A percentile compares a stretch with the other conserved stretches of the same genome.
Conservation (phyloP, 2,329 filamentous ascomycete species). For the Bipolaris sorokiniana region DNA sequence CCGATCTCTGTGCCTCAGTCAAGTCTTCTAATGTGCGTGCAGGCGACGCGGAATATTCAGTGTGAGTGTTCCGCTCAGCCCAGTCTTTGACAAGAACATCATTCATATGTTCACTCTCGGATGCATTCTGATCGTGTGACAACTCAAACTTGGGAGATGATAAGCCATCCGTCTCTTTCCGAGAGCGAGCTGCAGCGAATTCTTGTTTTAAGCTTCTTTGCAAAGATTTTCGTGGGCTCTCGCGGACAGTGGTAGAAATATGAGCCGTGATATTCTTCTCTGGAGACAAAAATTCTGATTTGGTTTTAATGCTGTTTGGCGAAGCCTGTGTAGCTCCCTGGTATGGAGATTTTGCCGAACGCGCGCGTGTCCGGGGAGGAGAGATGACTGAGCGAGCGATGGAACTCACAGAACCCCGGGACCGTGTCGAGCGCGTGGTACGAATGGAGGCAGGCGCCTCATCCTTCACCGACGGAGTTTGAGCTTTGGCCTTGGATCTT, state of each 20-base stretch:
- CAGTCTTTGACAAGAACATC: slow-evolving; percentile 40
- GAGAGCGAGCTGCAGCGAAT: slow-evolving; percentile 11
- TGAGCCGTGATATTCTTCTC: slow-evolving; percentile 8
- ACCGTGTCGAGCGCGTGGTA: slow-evolving; percentile 27
- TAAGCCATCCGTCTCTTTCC: slow-evolving; percentile 18
- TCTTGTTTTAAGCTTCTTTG: slow-evolving; percentile 19
- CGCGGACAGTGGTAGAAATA: slow-evolving; percentile 2
- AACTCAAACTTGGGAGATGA: slow-evolving; percentile 25
- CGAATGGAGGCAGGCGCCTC: slow-evolving; percentile 16
- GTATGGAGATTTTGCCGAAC: slow-evolving; percentile 28
- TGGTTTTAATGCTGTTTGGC: slow-evolving; percentile 38
- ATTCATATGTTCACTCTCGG: slow-evolving; percentile 32
- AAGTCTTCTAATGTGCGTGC: slow-evolving; percentile 31
- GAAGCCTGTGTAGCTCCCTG: slow-evolving; percentile 28
- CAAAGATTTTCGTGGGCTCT: slow-evolving; percentile 22
- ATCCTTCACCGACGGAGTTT: slow-evolving; percentile 28
- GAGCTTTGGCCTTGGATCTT: slow-evolving; percentile 39
- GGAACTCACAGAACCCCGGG: slow-evolving; percentile 26
- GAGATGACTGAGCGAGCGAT: slow-evolving; percentile 24
- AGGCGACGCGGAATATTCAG: slow-evolving; percentile 39
- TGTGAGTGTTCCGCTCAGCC: slow-evolving; percentile 34
- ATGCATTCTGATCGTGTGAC: slow-evolving; percentile 34
- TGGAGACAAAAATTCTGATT: slow-evolving; percentile 35
- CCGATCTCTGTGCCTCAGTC: slow-evolving; percentile 5
- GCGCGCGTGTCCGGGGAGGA: slow-evolving; percentile 24